A percentile compares a stretch with the other conserved stretches of the same genome.
These are phyloP conservation scores for Remersonia thermophila DNA, from an alignment of 2,329 filamentous ascomycete species.

Conservation along the genomic window DNA sequence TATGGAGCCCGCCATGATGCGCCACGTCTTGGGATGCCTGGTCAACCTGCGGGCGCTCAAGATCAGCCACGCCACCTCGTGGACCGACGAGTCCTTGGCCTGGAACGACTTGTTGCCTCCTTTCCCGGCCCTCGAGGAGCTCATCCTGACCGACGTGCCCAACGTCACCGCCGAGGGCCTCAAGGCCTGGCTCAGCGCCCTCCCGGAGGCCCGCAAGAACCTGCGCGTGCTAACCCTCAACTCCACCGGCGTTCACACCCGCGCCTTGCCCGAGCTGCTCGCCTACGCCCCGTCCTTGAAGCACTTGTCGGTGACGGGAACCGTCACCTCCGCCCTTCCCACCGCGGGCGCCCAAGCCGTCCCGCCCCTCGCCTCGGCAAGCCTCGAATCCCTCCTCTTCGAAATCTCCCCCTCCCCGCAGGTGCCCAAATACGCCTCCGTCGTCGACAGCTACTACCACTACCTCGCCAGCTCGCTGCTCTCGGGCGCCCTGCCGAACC, in stretches of 20 bases:
- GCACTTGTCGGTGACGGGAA: constrained; percentile 42
- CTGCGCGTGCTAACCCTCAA: constrained; percentile 59
- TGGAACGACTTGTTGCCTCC: constrained; percentile 52
- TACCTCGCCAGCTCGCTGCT: constrained; percentile 79
- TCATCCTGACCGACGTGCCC: constrained; percentile 60
- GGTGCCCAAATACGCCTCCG: constrained; percentile 43
- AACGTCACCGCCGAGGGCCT: constrained; percentile 62
- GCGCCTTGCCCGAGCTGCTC: constrained; percentile 49
- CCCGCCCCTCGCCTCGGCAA: constrained; percentile 54
- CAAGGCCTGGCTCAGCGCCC: constrained; percentile 48
- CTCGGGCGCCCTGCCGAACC: constrained; percentile 57
- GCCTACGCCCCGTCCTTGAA: constrained; percentile 43
- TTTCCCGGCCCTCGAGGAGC: constrained; percentile 61
- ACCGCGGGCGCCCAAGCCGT: constrained; percentile 31
- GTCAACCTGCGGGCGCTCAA: constrained; percentile 60
- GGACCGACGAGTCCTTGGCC: constrained; percentile 68
- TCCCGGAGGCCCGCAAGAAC: constrained; percentile 43
- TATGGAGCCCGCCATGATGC: constrained; percentile 57
- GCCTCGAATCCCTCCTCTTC: constrained; percentile 63
- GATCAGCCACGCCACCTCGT: constrained; percentile 53
- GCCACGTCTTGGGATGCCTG: constrained; percentile 58
- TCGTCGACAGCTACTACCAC: constrained; percentile 59
- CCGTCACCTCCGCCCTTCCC: constrained; percentile 38
- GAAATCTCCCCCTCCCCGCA: constrained; percentile 58
- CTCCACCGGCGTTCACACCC: constrained; percentile 56